Conservation (phyloP, 2,329 filamentous ascomycete genomes). For the Beauveria medogensis region DNA sequence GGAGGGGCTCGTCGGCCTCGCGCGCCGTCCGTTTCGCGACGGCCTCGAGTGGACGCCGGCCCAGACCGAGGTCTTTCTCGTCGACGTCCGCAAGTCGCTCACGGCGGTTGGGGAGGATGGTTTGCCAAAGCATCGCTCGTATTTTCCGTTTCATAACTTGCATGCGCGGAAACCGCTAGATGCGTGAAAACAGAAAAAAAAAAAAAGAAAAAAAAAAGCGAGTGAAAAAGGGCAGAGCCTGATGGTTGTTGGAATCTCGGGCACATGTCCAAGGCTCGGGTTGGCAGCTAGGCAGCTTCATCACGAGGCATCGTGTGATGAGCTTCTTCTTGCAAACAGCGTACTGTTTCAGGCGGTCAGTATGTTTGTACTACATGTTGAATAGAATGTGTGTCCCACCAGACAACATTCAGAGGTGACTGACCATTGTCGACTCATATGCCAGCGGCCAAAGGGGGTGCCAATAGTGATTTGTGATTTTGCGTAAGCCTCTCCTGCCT, state of each 20-base stretch:
- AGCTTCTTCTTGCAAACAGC: neutral
- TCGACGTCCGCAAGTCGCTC: constrained; percentile 33
- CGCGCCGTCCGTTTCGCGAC: constrained; percentile 30
- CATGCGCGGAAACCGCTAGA: constrained; percentile 30
- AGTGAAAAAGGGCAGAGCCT: no score
- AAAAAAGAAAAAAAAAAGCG: neutral
- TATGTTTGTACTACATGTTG: neutral
- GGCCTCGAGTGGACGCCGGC: constrained; percentile 32
- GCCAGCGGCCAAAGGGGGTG: neutral
- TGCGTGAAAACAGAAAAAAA: neutral
- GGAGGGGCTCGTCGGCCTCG: constrained; percentile 31
- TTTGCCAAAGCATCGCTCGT: constrained; percentile 29
- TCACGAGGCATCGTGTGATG: no score
- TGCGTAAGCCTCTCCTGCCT: constrained; percentile 1
- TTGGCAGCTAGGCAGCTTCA: no score
- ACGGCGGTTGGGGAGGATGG: constrained; percentile 24
- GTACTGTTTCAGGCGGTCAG: neutral
- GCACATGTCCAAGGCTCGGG: no score
- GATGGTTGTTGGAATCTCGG: neutral
- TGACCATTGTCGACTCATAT: neutral
- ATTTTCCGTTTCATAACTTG: constrained; percentile 32
- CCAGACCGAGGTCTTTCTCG: constrained; percentile 36
- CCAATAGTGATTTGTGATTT: neutral
- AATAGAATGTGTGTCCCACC: neutral
- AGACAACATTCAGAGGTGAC: neutral